Evolutionary conservation across 805 yeast genomes (phyloP), one percentile per base, ranked within the genome.

Genomic region (Ogataea ramenticola): DNA sequence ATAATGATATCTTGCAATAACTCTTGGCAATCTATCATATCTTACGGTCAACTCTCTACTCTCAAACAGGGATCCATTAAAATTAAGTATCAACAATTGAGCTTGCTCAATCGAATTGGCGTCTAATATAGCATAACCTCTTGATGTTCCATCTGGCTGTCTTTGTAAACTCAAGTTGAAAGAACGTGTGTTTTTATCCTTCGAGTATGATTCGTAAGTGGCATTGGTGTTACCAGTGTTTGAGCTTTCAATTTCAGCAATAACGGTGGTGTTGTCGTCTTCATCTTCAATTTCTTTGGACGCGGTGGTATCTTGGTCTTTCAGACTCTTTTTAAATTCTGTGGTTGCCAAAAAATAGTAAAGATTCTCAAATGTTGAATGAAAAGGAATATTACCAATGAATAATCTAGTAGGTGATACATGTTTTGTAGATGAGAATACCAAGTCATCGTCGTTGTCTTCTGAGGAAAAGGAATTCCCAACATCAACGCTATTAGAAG

Each of bases 121-220:
- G 4, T 73, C 67, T 1, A 79, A 85, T 40, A 82, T 72, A 1
- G 87, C 88, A 64, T 78, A 82, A 2, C 89, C 88, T 52, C 79
- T 72, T 29, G 68, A 57, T 2, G 57, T 50, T 12, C 77, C 77
- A 37, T 63, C 64, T 3, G 52, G 49, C 43, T 68, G 73, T 46
- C 64, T 63, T 30, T 75, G 75, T 32, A 57, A 44, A 16, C n/a
- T 29, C n/a, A 29, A 29, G 4, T 9, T 11, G n/a, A 29, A 11
- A 11, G 32, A 10, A 11, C 32, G 12, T 26, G 27, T 7, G 10
- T 10, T 10, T 26, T 26, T 26, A n/a, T n/a, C n/a, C n/a, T n/a
- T n/a, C n/a, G n/a, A n/a, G 10, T 24, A 7, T 7, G 27, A 6
- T 6, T 24, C 10, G 27, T 7, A 7, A 24, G 27, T 24, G 27